A percentile compares a stretch with the other conserved stretches of the same genome.
Conservation (phyloP, 148 eudicot genomes). For the Fagopyrum esculentum region DNA sequence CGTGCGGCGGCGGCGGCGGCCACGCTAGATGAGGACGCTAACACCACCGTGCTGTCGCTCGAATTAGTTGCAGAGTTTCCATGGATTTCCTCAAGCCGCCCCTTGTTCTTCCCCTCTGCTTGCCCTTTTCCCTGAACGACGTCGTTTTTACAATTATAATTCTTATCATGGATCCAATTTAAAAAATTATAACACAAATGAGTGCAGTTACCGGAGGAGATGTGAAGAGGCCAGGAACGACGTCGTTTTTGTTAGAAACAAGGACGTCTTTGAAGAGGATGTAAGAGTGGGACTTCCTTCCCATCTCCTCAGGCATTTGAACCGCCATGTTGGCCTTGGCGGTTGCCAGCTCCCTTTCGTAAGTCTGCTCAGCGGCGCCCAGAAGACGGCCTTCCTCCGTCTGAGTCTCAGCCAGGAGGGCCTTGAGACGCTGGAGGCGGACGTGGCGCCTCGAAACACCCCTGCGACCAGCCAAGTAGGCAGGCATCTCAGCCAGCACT, state of each 20-base stretch:
- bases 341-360: not conserved
- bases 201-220: not conserved
- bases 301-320: slow-evolving; percentile 9
- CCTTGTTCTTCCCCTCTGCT: not conserved
- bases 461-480: not conserved
- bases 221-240: not conserved
- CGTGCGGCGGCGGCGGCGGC: not conserved
- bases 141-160: too few species aligned
- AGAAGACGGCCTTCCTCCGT: not conserved
- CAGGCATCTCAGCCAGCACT: slow-evolving; percentile 7
- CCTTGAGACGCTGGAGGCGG: slow-evolving; percentile 3
- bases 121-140: not conserved
- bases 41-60: not conserved
- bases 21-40: not conserved
- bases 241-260: not conserved
- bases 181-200: not conserved
- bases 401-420: not conserved
- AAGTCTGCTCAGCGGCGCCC: not conserved
- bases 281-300: slow-evolving; percentile 14
- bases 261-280: slow-evolving; percentile 13
- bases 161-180: too few species aligned
- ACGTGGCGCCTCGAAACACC: not conserved
- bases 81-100: not conserved
- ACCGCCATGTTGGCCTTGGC: not conserved
- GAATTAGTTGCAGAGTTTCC: not conserved